Base-by-base conservation (phyloP, 768 basidiomycete species). In the Tulasnella sp. region DNA sequence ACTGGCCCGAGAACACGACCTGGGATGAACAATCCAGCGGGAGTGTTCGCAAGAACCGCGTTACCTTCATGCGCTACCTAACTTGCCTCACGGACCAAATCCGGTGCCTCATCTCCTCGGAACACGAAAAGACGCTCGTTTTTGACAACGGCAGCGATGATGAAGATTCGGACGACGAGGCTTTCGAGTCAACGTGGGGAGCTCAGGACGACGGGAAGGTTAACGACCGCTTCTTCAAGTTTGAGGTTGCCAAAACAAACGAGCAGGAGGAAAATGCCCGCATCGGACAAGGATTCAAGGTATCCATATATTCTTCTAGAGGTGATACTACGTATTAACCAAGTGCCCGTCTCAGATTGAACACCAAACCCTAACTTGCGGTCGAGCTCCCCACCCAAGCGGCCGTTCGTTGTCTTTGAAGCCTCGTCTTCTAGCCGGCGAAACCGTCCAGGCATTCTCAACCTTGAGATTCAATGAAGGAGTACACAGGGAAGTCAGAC, bases 11-110 rank as follows among this genome's bases (percentile, higher is more conserved):
- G n/a, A 72, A 80, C 7, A 75, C 79, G 8, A 79, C 78, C 24
- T 92, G 91, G 91, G 83, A 89, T 46, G 90, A 91, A 83, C 84
- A 86, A 20, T 88, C 90, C 0, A 41, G 11, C 42, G 50, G 50
- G 28, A 54, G 28, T 24, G 87, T 90, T 73, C 83, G 86, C 41
- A 87, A 89, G 2, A 92, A 91, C 84, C 87, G 91, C 8, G 85
- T 89, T 1, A 90, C 90, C 0, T 92, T 92, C 82, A 91, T 92
- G 90, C 85, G 91, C 74, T 92, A 92, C 82, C 88, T 92, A 22
- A 90, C 88, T 1, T 91, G 91, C 84, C 86, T 92, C 58, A 85
- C 89, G 18, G 91, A 92, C 81, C 92, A 92, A 83, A 83, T 89
- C 1, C 83, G 89, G 0, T 88, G 88, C 41, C 83, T 92, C 46